Conservation (phyloP, 257 asterid species). For the Hygrophila difformis region DNA sequence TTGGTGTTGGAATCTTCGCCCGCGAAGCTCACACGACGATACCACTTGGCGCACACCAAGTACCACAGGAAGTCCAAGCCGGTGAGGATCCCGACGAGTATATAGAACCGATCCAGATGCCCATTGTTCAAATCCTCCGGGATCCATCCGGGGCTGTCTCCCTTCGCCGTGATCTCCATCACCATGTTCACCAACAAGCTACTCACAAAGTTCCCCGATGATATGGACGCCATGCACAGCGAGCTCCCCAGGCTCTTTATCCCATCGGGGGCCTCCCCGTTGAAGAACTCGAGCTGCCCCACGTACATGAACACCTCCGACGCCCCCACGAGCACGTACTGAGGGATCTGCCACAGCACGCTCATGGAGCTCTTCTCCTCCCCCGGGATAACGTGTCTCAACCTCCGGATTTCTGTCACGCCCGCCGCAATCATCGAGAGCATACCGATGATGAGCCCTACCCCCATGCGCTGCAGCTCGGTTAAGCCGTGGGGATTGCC, state of each 20-base stretch:
- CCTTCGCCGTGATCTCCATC: slow-evolving; percentile 9
- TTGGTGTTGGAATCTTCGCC: too few relatives aligned
- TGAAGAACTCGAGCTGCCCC: slow-evolving; percentile 28
- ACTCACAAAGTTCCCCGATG: slow-evolving; percentile 25
- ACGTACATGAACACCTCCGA: slow-evolving; percentile 29
- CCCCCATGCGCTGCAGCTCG: slow-evolving; percentile 27
- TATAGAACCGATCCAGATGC: slow-evolving; percentile 21
- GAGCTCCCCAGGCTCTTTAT: slow-evolving; percentile 28
- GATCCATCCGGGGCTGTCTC: slow-evolving; percentile 21
- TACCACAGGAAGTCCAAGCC: slow-evolving; percentile 13
- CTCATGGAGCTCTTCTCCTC: slow-evolving; percentile 12
- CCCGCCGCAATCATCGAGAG: slow-evolving; percentile 28
- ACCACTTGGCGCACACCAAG: slow-evolving; percentile 18
- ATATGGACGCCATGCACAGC: slow-evolving; percentile 26
- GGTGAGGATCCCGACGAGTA: slow-evolving; percentile 14
- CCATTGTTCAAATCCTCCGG: slow-evolving; percentile 19
- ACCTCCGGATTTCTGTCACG: slow-evolving; percentile 12
- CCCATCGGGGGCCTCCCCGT: slow-evolving; percentile 26
- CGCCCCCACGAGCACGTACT: slow-evolving; percentile 21
- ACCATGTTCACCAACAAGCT: slow-evolving; percentile 22
- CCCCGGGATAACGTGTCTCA: slow-evolving; percentile 7
- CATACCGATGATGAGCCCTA: slow-evolving; percentile 24
- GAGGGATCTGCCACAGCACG: slow-evolving; percentile 28
- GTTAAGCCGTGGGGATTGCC: slow-evolving; percentile 16
- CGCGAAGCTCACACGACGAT: slow-evolving; percentile 1